Evolutionary conservation across 768 basidiomycete genomes (phyloP).

Genomic region (Lepiota brunneoincarnata): DNA sequence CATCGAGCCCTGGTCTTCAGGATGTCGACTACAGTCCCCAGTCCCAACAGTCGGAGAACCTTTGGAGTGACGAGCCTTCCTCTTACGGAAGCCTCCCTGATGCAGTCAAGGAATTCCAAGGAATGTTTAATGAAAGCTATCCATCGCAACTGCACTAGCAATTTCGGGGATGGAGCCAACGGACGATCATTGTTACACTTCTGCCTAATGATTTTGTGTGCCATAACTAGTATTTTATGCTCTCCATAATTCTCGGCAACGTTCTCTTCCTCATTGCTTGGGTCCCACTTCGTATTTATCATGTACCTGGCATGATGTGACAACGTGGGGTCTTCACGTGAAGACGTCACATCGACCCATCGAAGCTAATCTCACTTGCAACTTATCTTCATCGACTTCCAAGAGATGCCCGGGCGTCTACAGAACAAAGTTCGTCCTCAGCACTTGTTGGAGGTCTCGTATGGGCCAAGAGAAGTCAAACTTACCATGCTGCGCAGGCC

Average conservation of each 20-base stretch:
- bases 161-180: background rate
- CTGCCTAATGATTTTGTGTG: conserved; percentile 6
- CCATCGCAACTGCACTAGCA: conserved; percentile 32
- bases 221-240: background rate
- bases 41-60: conserved; percentile 6
- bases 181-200: conserved; percentile 1
- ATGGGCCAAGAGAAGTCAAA: conserved; percentile 2
- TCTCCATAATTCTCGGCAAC: background rate
- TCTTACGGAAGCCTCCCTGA: conserved; percentile 30
- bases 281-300: background rate
- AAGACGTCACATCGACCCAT: conserved; percentile 1
- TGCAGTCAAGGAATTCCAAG: conserved; percentile 38
- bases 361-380: conserved; percentile 9
- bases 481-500: conserved; percentile 36
- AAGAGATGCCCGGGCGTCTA: conserved; percentile 62
- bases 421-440: conserved; percentile 51
- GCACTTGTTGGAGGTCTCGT: background rate
- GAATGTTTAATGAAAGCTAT: conserved; percentile 39
- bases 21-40: background rate
- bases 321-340: background rate
- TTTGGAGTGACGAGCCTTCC: background rate
- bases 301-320: too few relatives aligned
- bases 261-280: background rate
- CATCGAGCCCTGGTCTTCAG: background rate
- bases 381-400: conserved; percentile 1